Conservation (phyloP, 345 rosid genomes). For the Lumnitzera racemosa region DNA sequence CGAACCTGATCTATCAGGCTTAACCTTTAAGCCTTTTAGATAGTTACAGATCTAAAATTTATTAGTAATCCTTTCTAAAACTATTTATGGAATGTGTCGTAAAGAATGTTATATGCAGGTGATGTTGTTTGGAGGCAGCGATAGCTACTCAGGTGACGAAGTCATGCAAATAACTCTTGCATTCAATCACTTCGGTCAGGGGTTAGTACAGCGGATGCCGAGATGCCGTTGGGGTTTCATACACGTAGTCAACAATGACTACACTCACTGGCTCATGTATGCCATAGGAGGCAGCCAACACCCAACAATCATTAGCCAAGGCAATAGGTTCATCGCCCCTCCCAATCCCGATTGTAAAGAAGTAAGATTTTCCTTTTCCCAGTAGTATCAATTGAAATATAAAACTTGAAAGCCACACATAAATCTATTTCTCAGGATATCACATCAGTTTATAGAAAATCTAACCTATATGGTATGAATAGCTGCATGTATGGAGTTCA, state of each 20-base stretch:
- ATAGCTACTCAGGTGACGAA: constrained; percentile 12
- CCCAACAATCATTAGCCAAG: constrained; percentile 38
- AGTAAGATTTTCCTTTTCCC: constrained; percentile 14
- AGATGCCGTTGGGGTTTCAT: constrained; percentile 26
- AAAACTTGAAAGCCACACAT: no score
- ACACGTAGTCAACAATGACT: constrained; percentile 38
- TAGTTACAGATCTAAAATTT: no score
- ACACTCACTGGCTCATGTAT: constrained; percentile 41
- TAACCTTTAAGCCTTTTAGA: no score
- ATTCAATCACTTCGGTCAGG: constrained; percentile 34
- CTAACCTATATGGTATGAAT: no score
- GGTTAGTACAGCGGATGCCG: constrained; percentile 44
- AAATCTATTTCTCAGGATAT: no score
- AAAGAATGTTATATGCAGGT: constrained; percentile 20
- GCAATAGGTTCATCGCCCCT: constrained; percentile 38
- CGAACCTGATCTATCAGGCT: no score
- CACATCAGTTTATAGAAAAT: no score
- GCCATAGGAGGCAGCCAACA: constrained; percentile 34
- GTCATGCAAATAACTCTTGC: constrained; percentile 42
- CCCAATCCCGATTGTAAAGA: constrained; percentile 22
- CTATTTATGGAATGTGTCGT: neutral
- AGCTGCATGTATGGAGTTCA: no score
- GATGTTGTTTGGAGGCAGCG: constrained; percentile 36
- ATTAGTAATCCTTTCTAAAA: no score
- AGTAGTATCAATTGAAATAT: no score